phyloP scores from a whole-genome alignment of 345 rosid species.

The Noccaea bulbosa region DNA sequence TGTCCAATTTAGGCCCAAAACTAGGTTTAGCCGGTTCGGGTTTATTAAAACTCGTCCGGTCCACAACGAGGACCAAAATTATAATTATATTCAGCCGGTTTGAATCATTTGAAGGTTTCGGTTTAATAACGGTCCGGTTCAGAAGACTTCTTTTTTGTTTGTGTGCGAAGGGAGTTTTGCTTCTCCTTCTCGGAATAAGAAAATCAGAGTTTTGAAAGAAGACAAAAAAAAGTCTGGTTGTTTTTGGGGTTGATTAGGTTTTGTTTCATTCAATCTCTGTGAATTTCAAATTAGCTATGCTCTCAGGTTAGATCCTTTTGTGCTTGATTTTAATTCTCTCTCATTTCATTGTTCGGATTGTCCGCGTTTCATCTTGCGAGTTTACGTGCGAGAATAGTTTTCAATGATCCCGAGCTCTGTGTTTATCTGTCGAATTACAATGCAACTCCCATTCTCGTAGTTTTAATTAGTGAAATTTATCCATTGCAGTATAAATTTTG shows the following conservation, averaged over 20 bases:
- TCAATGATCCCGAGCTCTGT: constrained; percentile 25
- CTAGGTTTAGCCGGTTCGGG: constrained; percentile 13
- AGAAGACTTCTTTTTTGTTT: not conserved
- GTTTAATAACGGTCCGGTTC: constrained; percentile 18
- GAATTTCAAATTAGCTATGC: constrained; percentile 33
- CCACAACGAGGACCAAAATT: not conserved
- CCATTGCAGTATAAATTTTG: not conserved
- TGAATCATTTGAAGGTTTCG: not conserved
- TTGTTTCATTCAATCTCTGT: constrained; percentile 29
- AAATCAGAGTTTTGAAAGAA: constrained; percentile 18
- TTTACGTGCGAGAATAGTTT: constrained; percentile 30
- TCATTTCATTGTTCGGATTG: not conserved
- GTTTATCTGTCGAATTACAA: constrained; percentile 24
- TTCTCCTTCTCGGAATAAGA: constrained; percentile 19
- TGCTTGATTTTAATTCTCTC: constrained; percentile 12
- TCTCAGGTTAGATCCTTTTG: constrained; percentile 35
- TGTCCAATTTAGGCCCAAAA: constrained; percentile 7
- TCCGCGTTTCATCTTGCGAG: constrained; percentile 6
- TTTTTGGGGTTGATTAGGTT: constrained; percentile 37
- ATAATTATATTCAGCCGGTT: constrained; percentile 12
- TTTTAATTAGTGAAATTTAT: constrained; percentile 1
- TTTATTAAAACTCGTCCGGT: constrained; percentile 8
- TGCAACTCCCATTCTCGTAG: not conserved
- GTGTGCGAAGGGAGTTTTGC: constrained; percentile 1
- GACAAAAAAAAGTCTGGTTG: not conserved